Base-by-base conservation (phyloP, 257 asterid genomes). In the Coffea canephora region DNA sequence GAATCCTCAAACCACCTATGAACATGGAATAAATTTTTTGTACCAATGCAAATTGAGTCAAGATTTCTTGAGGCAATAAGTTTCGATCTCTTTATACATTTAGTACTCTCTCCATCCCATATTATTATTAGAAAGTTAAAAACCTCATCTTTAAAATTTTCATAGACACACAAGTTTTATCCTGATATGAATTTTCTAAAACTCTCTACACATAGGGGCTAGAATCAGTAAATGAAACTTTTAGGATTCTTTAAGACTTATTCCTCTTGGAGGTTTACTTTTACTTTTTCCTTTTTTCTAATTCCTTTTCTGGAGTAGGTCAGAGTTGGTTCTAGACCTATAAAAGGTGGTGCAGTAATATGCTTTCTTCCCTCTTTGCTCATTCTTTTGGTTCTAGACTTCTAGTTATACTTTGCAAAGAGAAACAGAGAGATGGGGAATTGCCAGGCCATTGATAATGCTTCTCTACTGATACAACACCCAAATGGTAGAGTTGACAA, bases 401-500 rank as follows among this genome's bases (percentile, higher is more conserved):
- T 39, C 43, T 39, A 39, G 43, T 39, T 19, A 14, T 78, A 15
- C 76, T 59, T 61, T 14, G 69, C 11, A 64, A 61, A n/a, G 68
- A 74, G 66, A 54, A 55, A n/a, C 13, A 54, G 50, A 70, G 70
- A 84, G 76, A 94, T 94, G 98, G 98, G 98, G 8, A 95, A 95
- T 74, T 95, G 98, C 82, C 98, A 95, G 83, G 97, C 98, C 71
- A 89, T 95, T 65, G 98, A 95, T 78, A 91, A 88, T 82, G 98
- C 97, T 73, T 83, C 89, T 73, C 76, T 91, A 15, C 77, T 84
- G 5, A 70, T 95, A 7, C 98, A 95, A 77, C 93, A 93, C 52
- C 97, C 97, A 55, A 91, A 68, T 61, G 98, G 98, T 10, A 89
- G 87, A 89, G 94, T 82, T 13, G 97, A 93, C 50, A 87, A 84